Evolutionary conservation across 1,139 yeast species (phyloP).

Genomic region (Suhomyces bokatorum): DNA sequence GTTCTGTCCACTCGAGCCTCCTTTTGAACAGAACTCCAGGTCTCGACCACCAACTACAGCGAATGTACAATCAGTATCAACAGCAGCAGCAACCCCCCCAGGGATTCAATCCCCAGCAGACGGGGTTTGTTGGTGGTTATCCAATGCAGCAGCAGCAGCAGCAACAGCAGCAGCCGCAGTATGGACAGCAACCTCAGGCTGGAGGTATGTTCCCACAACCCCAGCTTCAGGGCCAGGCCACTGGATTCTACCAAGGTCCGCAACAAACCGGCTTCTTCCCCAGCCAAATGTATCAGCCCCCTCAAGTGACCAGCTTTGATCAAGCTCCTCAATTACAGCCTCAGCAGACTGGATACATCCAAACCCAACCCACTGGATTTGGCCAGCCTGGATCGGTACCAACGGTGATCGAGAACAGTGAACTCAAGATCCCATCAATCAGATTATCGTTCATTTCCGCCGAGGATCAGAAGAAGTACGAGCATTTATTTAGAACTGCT

Average conservation of each 20-base stretch:
- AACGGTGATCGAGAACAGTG: slow-evolving; percentile 35
- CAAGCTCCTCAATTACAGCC: slow-evolving; percentile 23
- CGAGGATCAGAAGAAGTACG: slow-evolving; percentile 83
- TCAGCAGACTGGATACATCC: slow-evolving; percentile 37
- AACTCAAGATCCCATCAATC: slow-evolving; percentile 59
- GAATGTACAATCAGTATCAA: slow-evolving; percentile 50
- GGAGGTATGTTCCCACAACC: slow-evolving; percentile 21
- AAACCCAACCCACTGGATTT: slow-evolving; percentile 42
- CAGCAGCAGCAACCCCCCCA: slow-evolving; percentile 31
- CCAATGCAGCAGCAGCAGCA: slow-evolving; percentile 15
- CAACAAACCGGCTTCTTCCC: slow-evolving; percentile 4
- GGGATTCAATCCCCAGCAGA: slow-evolving; percentile 35
- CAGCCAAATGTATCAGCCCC: slow-evolving; percentile 1
- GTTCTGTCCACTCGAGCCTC: slow-evolving; percentile 4
- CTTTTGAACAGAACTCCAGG: not conserved
- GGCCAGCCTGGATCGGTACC: slow-evolving; percentile 22
- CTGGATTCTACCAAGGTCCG: slow-evolving; percentile 21
- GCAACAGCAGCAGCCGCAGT: slow-evolving; percentile 10
- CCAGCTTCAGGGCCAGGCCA: slow-evolving; percentile 19
- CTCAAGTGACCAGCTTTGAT: slow-evolving; percentile 21
- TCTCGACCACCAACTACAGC: slow-evolving; percentile 5
- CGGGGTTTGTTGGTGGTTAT: slow-evolving; percentile 28
- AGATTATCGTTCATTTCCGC: slow-evolving; percentile 83
- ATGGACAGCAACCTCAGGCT: slow-evolving; percentile 22
- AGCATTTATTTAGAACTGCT: slow-evolving; percentile 73